These are phyloP conservation scores for Phellinidium pouzarii DNA, from an alignment of 1,284 basidiomycete species.

Conservation along the genomic window DNA sequence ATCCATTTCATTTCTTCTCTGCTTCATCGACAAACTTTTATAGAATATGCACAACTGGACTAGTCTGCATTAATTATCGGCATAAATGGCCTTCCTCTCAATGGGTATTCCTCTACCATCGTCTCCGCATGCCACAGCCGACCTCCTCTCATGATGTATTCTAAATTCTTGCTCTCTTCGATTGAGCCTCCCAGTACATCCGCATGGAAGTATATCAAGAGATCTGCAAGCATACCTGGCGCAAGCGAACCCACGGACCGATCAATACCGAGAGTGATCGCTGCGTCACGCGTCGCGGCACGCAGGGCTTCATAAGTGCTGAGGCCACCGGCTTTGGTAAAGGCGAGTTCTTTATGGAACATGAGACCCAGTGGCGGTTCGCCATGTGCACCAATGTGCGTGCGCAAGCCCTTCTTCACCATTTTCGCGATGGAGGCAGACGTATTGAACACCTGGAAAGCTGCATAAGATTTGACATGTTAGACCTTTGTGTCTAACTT, in stretches of 20 bases:
- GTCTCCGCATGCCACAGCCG: conserved; percentile 58
- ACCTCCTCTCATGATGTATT: conserved; percentile 53
- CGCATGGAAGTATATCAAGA: conserved; percentile 53
- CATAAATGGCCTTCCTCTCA: conserved; percentile 45
- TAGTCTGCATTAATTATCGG: conserved; percentile 57
- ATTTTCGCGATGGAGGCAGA: conserved; percentile 60
- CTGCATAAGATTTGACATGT: conserved; percentile 29
- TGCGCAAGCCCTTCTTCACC: conserved; percentile 51
- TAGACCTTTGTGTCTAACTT: conserved; percentile 1
- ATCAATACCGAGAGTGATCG: conserved; percentile 55
- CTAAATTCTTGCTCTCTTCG: conserved; percentile 40
- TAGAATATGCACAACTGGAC: conserved; percentile 9
- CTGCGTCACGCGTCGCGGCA: conserved; percentile 59
- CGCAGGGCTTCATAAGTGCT: conserved; percentile 48
- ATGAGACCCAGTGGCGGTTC: conserved; percentile 66
- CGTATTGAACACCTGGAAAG: conserved; percentile 60
- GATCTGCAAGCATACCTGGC: conserved; percentile 60
- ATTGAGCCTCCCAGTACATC: conserved; percentile 51
- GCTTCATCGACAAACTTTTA: not conserved
- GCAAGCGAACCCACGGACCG: conserved; percentile 55
- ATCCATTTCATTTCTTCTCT: not conserved
- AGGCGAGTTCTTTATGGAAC: conserved; percentile 67
- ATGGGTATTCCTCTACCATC: conserved; percentile 65
- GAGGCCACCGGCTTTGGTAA: conserved; percentile 50
- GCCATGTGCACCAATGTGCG: conserved; percentile 70